Conservation (phyloP, 371 early-diverging fungal species). For the Chytridium lagenaria region DNA sequence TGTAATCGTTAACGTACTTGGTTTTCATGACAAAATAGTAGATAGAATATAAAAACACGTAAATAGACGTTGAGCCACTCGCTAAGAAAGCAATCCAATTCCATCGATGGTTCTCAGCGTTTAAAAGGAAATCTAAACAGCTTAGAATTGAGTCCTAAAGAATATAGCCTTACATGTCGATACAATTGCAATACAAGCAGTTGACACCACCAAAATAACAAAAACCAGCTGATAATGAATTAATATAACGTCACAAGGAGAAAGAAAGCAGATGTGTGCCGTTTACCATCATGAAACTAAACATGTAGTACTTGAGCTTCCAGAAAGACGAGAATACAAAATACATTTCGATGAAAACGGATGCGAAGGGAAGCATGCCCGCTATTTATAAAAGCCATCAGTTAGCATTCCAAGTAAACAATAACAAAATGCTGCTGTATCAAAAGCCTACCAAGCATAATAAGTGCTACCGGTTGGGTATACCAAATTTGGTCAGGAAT, state of each 20-base stretch:
- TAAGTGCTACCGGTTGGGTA: conserved; percentile 25
- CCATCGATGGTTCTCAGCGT: conserved; percentile 88
- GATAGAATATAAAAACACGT: conserved; percentile 80
- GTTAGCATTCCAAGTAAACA: conserved; percentile 62
- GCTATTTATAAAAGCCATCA: conserved; percentile 67
- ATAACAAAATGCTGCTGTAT: conserved; percentile 69
- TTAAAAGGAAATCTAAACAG: conserved; percentile 72
- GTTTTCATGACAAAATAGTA: conserved; percentile 79
- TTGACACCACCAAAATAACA: conserved; percentile 71
- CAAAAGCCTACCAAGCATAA: conserved; percentile 10
- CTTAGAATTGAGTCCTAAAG: neutral
- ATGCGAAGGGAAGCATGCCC: conserved; percentile 83
- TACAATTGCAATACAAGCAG: conserved; percentile 79
- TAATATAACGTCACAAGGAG: neutral
- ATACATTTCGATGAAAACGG: conserved; percentile 87
- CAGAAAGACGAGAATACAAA: conserved; percentile 87
- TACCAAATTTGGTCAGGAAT: conserved; percentile 76
- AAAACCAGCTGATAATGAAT: conserved; percentile 61
- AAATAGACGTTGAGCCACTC: conserved; percentile 77
- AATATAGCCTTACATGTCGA: conserved; percentile 57
- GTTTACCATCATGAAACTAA: conserved; percentile 77
- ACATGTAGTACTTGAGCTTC: conserved; percentile 84
- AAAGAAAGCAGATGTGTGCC: conserved; percentile 1
- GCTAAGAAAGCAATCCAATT: conserved; percentile 84
- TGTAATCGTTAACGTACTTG: conserved; percentile 57